Base-by-base conservation (phyloP, 1,139 yeast species). In the Zygosaccharomyces pseudobailii region DNA sequence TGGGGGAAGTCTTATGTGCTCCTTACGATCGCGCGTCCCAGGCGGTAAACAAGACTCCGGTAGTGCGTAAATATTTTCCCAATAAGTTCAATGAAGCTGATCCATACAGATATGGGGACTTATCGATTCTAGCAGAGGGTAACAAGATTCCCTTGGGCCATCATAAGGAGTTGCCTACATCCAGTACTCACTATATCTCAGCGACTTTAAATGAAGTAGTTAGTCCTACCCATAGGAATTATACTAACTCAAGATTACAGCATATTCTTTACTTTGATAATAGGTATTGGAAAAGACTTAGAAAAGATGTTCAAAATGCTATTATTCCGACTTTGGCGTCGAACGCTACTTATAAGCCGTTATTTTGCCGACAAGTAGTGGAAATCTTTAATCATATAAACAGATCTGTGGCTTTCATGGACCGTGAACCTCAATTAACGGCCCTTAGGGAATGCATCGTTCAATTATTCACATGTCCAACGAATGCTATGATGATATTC, bases 401-500 rank as follows among this genome's bases (percentile, higher is more conserved):
- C 10, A 68, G 71, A 2, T 70, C 75, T 4, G 67, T 74, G 49
- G 77, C 80, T 4, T 61, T 66, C 19, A 63, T 75, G 25, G 94
- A 85, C 58, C 70, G 90, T 49, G 92, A 85, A 61, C 86, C 84
- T 51, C 78, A 75, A 50, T 64, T 81, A 34, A 78, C 79, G 39
- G 68, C 79, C 4, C 54, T 82, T 42, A 64, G 71, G 30, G 82
- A 82, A 41, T 73, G 82, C 34, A 69, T 82, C 6, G 71, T 79
- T 3, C 94, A 85, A 56, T 66, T 84, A 17, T 80, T 81, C 61
- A 80, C 86, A 0, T 80, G 87, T 55, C 87, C 87, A 1, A 74
- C 76, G 6, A 77, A 80, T 31, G 75, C 80, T 1, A 65, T 70
- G 42, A 62, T 58, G 36, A 67, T 79, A 7, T 65, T 80, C 34